Percentiles rank a stretch among this genome's conserved stretches.
These are phyloP conservation scores for Oryza nivara DNA, from an alignment of 176 grass and related monocot species.

Conservation along the genomic window DNA sequence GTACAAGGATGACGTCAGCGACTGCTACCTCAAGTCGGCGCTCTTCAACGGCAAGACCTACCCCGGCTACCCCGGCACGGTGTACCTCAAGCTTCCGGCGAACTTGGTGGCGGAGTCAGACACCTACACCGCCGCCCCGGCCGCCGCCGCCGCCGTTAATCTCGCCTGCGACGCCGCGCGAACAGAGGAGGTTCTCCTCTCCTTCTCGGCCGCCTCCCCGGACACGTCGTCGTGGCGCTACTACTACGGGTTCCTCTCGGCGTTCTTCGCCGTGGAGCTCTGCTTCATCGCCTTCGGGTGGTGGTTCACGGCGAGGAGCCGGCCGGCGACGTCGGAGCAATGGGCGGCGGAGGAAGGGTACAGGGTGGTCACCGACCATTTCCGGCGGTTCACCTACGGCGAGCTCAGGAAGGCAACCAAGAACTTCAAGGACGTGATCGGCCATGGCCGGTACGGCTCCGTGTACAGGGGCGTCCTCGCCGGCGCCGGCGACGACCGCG, in stretches of 20 bases:
- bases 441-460: constrained; percentile 30
- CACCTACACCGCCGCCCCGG: neutral
- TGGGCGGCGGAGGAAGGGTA: constrained; percentile 51
- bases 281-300: constrained; percentile 49
- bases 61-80: constrained; percentile 8
- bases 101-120: neutral
- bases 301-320: constrained; percentile 45
- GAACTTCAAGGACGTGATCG: constrained; percentile 31
- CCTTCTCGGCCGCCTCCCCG: neutral
- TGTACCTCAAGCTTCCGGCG: constrained; percentile 41
- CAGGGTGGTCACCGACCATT: constrained; percentile 44
- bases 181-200: neutral
- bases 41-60: constrained; percentile 46
- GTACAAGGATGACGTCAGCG: constrained; percentile 24
- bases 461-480: constrained; percentile 38
- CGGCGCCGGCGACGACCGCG: neutral
- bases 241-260: constrained; percentile 30
- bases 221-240: constrained; percentile 35
- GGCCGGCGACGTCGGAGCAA: constrained; percentile 10
- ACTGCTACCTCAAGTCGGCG: constrained; percentile 34
- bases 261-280: constrained; percentile 41
- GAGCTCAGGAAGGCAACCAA: constrained; percentile 25
- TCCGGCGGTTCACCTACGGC: constrained; percentile 33
- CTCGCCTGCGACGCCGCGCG: neutral
- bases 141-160: neutral